A percentile compares a stretch with the other conserved stretches of the same genome.
Evolutionary conservation across 2,329 filamentous ascomycete genomes (phyloP).

Genomic region (Aspergillus tamarii): DNA sequence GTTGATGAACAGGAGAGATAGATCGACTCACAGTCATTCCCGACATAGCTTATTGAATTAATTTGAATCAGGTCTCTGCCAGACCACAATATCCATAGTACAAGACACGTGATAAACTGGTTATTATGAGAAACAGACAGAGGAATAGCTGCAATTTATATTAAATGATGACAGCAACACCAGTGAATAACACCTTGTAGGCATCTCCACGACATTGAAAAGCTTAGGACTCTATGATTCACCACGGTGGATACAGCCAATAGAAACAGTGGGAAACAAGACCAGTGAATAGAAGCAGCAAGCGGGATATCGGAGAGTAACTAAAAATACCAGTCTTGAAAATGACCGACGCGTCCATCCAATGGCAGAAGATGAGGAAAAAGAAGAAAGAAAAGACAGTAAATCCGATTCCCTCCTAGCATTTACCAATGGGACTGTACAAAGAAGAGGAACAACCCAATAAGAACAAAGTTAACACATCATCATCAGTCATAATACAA

Average conservation of each 20-base stretch:
- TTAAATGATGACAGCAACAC: not conserved
- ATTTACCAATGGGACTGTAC: not conserved
- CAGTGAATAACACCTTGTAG: not conserved
- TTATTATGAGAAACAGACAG: not conserved
- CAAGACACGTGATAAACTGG: not conserved
- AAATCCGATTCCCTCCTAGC: not conserved
- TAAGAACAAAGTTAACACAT: conserved; percentile 1
- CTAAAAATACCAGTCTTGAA: not conserved
- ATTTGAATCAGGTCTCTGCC: not conserved
- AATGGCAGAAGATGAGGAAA: not conserved
- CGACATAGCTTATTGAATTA: not conserved
- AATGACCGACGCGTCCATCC: not conserved
- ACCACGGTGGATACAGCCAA: not conserved
- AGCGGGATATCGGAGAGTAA: not conserved
- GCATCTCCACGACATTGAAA: not conserved
- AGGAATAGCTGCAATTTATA: not conserved
- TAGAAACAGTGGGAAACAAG: not conserved
- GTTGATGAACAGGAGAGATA: not conserved
- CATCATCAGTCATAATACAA: conserved; percentile 7
- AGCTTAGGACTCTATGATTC: not conserved
- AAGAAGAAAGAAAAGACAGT: not conserved
- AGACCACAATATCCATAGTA: not conserved
- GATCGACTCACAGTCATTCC: not conserved
- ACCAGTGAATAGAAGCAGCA: not conserved
- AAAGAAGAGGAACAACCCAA: not conserved